phyloP scores from a whole-genome alignment of 2,329 filamentous ascomycete species.

The Diaporthe eres region DNA sequence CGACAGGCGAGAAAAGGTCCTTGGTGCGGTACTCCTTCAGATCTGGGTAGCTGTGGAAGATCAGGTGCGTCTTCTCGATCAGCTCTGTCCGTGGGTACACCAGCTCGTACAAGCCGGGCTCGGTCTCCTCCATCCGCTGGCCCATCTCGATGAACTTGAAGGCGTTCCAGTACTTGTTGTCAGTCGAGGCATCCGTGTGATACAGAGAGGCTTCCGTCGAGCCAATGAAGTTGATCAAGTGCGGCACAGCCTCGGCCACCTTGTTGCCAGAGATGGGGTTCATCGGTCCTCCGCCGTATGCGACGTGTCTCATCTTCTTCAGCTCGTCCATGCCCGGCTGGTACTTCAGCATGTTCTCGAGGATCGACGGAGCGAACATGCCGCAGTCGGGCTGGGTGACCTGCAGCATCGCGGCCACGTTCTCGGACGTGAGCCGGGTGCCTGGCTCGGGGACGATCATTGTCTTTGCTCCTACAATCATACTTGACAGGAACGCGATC shows the following conservation, averaged over 20 bases:
- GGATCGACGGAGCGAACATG: constrained; percentile 40
- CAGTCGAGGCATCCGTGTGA: constrained; percentile 36
- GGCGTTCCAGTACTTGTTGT: constrained; percentile 46
- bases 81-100: constrained; percentile 47
- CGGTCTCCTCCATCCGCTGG: constrained; percentile 50
- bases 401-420: constrained; percentile 40
- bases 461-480: constrained; percentile 35
- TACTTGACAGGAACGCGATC: constrained; percentile 18
- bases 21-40: constrained; percentile 50
- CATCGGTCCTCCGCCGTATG: constrained; percentile 43
- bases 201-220: constrained; percentile 43
- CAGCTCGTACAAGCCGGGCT: constrained; percentile 50
- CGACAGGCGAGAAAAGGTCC: constrained; percentile 52
- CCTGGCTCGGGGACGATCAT: constrained; percentile 41
- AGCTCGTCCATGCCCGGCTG: constrained; percentile 41
- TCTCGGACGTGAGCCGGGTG: constrained; percentile 39
- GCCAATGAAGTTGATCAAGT: constrained; percentile 42
- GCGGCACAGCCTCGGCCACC: constrained; percentile 40
- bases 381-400: constrained; percentile 35
- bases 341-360: constrained; percentile 43
- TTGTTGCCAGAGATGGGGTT: constrained; percentile 42
- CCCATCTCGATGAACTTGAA: constrained; percentile 49
- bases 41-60: constrained; percentile 51
- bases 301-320: constrained; percentile 36
- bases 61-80: constrained; percentile 40